These are phyloP conservation scores for Penicillium palitans DNA, from an alignment of 2,329 filamentous ascomycete genomes.

Conservation along the genomic window DNA sequence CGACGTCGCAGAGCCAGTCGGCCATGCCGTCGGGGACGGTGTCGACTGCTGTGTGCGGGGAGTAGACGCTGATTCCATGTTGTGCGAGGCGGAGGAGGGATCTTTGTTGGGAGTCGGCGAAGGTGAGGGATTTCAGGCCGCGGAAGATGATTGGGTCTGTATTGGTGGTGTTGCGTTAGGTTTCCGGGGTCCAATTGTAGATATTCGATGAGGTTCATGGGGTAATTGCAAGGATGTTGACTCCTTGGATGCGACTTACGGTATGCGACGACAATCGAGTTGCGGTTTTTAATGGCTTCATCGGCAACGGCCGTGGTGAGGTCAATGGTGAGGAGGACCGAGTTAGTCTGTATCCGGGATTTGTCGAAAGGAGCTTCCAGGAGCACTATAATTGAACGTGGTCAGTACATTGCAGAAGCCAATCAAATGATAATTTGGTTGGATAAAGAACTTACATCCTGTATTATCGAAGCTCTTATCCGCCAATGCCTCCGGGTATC, in stretches of 20 bases:
- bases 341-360: slow-evolving; percentile 60
- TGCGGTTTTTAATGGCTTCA: slow-evolving; percentile 77
- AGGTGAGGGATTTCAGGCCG: slow-evolving; percentile 82
- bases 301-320: slow-evolving; percentile 85
- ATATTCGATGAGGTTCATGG: not conserved
- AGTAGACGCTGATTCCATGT: slow-evolving; percentile 91
- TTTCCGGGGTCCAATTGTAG: too few species aligned
- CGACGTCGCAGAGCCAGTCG: slow-evolving; percentile 88
- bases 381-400: slow-evolving; percentile 53
- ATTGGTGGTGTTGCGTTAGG: not conserved
- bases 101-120: slow-evolving; percentile 80
- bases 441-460: slow-evolving; percentile 56
- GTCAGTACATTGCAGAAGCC: slow-evolving; percentile 1
- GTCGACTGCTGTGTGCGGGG: slow-evolving; percentile 92
- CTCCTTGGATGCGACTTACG: slow-evolving; percentile 56
- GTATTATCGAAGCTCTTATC: slow-evolving; percentile 96
- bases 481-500: slow-evolving; percentile 85
- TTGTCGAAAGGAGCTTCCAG: slow-evolving; percentile 67
- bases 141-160: slow-evolving; percentile 95
- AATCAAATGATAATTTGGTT: not conserved
- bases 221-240: not conserved
- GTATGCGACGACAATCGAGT: slow-evolving; percentile 83
- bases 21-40: slow-evolving; percentile 81
- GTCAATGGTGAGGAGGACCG: slow-evolving; percentile 81
- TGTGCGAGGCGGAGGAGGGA: slow-evolving; percentile 79